Base-by-base conservation (phyloP, 129 eudicot genomes). In the Tanacetum coccineum region DNA sequence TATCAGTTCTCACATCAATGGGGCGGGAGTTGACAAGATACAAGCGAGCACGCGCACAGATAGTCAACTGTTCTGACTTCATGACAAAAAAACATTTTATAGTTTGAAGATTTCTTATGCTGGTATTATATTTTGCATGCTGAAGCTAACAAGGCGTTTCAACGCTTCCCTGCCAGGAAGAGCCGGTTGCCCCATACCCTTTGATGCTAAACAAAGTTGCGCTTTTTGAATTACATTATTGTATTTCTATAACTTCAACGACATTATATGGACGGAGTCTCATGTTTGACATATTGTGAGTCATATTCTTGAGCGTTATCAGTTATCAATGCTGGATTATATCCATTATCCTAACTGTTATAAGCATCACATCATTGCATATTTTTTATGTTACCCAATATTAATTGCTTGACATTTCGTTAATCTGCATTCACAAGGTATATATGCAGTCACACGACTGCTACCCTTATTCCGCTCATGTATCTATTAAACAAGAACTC, bases 1-100 rank as follows among this genome's bases (percentile, higher is more conserved):
- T 73, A 47, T 18, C 54, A 73, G 58, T 68, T 68, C 65, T 19
- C 44, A 52, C 62, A 28, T 61, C 74, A 75, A 49, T 40, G 49
- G 68, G 56, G 64, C 14, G 70, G 30, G 28, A 20, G 50, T 48
- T 66, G 62, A 75, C 64, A 30, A 75, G 44, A 67, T 75, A 44
- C 79, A 67, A 75, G 39, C 10, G 70, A 61, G 80, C 75, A 76
- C 63, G 75, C 75, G 70, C 70, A 76, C 52, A 69, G 42, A 17
- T 63, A 54, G 75, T 76, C 75, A 68, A 76, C 80, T 18, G 17
- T 61, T 75, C 17, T 50, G 80, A 75, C 70, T 62, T 68, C 15
- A 36, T 36, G 56, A 2, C 28, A 25, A 59, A 66, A 9, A 59
- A 17, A 55, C 4, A 12, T 59, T 18, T 6, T 26, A 26, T 15